Base-by-base conservation (phyloP, 192 early-diverging fungal species). In the Podila epigama region DNA sequence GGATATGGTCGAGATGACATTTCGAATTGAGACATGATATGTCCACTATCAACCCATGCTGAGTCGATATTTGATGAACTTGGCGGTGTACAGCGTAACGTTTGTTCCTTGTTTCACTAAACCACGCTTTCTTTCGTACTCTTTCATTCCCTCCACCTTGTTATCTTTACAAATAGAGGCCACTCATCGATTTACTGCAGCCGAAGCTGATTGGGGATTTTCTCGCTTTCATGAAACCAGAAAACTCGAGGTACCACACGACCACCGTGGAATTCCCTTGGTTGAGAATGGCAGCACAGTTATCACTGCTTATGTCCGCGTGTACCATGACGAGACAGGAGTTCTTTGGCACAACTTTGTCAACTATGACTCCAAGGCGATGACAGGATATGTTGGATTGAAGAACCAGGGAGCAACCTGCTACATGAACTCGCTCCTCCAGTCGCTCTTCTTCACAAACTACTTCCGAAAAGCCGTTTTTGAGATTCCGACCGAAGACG, bases 371-470 rank as follows among this genome's bases (percentile, higher is more conserved):
- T 98, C 96, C 34, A 94, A 93, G 77, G 87, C 88, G 59, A 85
- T 89, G 73, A 96, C 96, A 29, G 96, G 97, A 15, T 96, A 86
- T 80, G 94, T 98, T 34, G 97, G 96, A 0, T 82, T 99, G 62
- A 93, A 92, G 66, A 99, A 99, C 79, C 97, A 98, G 80, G 98
- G 96, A 20, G 96, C 96, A 1, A 99, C 98, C 0, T 96, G 98
- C 82, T 99, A 99, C 80, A 96, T 99, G 95, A 99, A 98, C 85
- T 97, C 96, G 52, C 84, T 98, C 20, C 86, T 99, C 39, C 98
- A 99, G 70, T 96, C 94, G 22, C 84, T 98, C 33, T 98, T 93
- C 69, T 97, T 93, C 69, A 97, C 96, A 15, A 97, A 90, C 70
- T 91, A 93, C 69, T 97, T 99, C 80, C 90, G 97, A 58, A 94